Base-by-base conservation (phyloP, 257 asterid genomes). In the Mentha longifolia region DNA sequence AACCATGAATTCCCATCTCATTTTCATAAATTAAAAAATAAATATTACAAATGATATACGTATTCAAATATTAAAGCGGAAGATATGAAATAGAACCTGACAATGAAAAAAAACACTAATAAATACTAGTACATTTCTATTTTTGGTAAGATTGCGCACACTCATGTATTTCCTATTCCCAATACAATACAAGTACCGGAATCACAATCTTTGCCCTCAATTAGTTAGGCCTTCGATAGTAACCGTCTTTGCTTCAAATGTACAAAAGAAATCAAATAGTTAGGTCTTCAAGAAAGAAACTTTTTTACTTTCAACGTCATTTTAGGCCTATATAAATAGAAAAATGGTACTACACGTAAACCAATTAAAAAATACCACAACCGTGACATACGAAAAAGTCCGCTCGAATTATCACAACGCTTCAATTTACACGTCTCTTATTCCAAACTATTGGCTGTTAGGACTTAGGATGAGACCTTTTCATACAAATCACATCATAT, bases 341-440 rank as follows among this genome's bases (percentile, higher is more conserved):
- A 22, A 22, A 22, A 22, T 19, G 19, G 33, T 54, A 54, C 33
- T 10, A 22, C 33, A 54, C 60, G n/a, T 22, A 54, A 54, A 12
- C 7, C 60, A 11, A 19, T 54, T 19, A 16, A 50, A 12, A 12
- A 46, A 13, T 46, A 14, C 25, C 54, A n/a, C 2, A 20, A 42
- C 12, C 5, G 12, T 49, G 28, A 22, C 42, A 55, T 0, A 6
- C 10, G 8, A 69, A 33, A 30, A 70, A 45, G 19, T 19, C 25
- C 0, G 31, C 9, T 37, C 45, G 9, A 58, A 16, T 25, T 22
- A 10, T 41, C 7, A 3, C 58, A 46, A 60, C 4, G 9, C 15
- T 71, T 19, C 33, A 72, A 58, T 39, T 59, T 72, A 47, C 70
- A 72, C 76, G 70, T 35, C 56, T 72, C 71, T 72, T 50, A 62